phyloP scores from a whole-genome alignment of 768 basidiomycete genomes.

The Amanita subjunquillea region DNA sequence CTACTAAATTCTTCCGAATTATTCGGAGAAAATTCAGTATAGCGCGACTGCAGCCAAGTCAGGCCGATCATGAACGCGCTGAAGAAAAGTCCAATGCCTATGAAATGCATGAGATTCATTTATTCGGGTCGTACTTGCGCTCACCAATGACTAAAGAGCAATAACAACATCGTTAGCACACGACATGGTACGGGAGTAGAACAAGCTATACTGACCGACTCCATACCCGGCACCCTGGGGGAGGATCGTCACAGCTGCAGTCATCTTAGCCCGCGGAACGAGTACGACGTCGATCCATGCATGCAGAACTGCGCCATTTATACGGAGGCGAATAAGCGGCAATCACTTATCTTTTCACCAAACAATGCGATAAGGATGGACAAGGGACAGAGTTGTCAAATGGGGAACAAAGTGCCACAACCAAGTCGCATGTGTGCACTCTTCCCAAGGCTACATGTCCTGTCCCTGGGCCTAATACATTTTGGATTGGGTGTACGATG shows the following conservation, averaged over 20 bases:
- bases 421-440: not conserved
- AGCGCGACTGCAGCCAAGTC: constrained; percentile 75
- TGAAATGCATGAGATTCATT: not conserved
- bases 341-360: not conserved
- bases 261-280: constrained; percentile 9
- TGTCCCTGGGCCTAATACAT: no score
- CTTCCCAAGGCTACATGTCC: no score
- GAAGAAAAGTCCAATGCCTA: constrained; percentile 85
- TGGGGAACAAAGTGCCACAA: not conserved
- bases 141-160: not conserved
- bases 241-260: constrained; percentile 29
- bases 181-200: not conserved
- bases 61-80: constrained; percentile 70
- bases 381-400: not conserved
- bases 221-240: constrained; percentile 85
- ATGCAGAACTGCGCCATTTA: not conserved
- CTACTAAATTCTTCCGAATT: constrained; percentile 79
- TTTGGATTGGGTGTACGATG: not conserved
- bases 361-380: not conserved
- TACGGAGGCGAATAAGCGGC: not conserved
- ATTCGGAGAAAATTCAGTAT: constrained; percentile 71
- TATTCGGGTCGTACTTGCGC: not conserved
- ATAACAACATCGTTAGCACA: not conserved
- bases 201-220: constrained; percentile 40
- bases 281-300: not conserved